Evolutionary conservation across 2,329 filamentous ascomycete genomes (phyloP).

Genomic region (Trichothecium roseum): DNA sequence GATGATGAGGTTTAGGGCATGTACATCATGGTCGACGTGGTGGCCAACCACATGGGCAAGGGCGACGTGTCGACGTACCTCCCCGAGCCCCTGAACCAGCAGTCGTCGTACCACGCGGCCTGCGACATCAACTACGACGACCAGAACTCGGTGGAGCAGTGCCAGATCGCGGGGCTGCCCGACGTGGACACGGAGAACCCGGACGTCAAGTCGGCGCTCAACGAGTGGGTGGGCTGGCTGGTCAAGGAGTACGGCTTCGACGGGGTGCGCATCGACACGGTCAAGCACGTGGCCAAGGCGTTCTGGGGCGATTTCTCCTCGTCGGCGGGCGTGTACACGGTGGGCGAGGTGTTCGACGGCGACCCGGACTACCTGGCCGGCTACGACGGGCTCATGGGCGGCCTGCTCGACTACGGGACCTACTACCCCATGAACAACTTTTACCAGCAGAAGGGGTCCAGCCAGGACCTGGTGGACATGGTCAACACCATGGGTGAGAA

Average conservation of each 20-base stretch:
- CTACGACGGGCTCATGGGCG: slow-evolving; percentile 44
- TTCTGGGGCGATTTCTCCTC: slow-evolving; percentile 46
- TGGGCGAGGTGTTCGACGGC: slow-evolving; percentile 51
- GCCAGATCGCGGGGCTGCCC: slow-evolving; percentile 48
- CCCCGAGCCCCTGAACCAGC: slow-evolving; percentile 35
- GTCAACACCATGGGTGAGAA: slow-evolving; percentile 13
- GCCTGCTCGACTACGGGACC: slow-evolving; percentile 49
- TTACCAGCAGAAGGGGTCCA: slow-evolving; percentile 25
- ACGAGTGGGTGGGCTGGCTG: slow-evolving; percentile 48
- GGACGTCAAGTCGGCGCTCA: slow-evolving; percentile 37
- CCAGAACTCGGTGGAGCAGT: slow-evolving; percentile 35
- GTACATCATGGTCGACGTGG: slow-evolving; percentile 52
- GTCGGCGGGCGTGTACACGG: slow-evolving; percentile 45
- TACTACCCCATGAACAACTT: slow-evolving; percentile 32
- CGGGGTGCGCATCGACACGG: slow-evolving; percentile 50
- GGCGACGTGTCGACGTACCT: slow-evolving; percentile 34
- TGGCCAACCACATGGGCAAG: slow-evolving; percentile 47
- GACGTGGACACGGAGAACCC: slow-evolving; percentile 47
- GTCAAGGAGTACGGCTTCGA: slow-evolving; percentile 53
- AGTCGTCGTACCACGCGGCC: slow-evolving; percentile 49
- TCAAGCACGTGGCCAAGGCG: slow-evolving; percentile 48
- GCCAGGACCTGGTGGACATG: slow-evolving; percentile 27
- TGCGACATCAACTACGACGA: slow-evolving; percentile 48
- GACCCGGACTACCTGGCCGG: slow-evolving; percentile 37
- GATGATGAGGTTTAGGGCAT: slow-evolving; percentile 14